These are phyloP conservation scores for Rhododendron mucronatum DNA, from an alignment of 148 eudicot genomes.

Conservation along the genomic window DNA sequence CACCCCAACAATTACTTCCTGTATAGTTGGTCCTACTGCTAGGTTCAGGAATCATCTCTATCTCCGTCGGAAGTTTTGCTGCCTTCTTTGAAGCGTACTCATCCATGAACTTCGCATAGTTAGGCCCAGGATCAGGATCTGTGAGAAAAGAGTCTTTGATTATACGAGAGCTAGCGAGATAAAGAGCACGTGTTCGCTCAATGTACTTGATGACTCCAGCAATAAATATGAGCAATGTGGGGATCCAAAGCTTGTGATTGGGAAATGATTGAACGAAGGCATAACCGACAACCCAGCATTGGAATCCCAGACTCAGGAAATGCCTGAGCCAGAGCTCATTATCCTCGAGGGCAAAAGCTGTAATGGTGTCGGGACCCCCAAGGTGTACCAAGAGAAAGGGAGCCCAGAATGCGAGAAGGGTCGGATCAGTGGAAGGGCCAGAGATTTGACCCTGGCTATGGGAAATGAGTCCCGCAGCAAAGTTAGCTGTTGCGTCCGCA, in stretches of 20 bases:
- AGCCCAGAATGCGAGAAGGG: slow-evolving; percentile 31
- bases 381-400: slow-evolving; percentile 37
- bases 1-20: too few species aligned
- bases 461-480: slow-evolving; percentile 35
- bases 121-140: slow-evolving; percentile 38
- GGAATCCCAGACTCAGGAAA: slow-evolving; percentile 24
- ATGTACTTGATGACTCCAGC: too few species aligned
- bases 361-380: slow-evolving; percentile 40
- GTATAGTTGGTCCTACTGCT: too few species aligned
- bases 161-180: too few species aligned
- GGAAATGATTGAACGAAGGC: slow-evolving; percentile 26
- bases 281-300: slow-evolving; percentile 19
- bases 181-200: too few species aligned
- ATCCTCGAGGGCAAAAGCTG: slow-evolving; percentile 30
- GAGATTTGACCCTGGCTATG: background rate
- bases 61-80: too few species aligned
- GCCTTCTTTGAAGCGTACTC: slow-evolving; percentile 10
- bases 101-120: slow-evolving; percentile 43
- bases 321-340: slow-evolving; percentile 47
- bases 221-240: slow-evolving; percentile 21
- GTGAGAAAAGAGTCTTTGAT: slow-evolving; percentile 28
- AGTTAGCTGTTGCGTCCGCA: slow-evolving; percentile 33
- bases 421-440: background rate
- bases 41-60: too few species aligned
- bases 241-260: slow-evolving; percentile 14